Evolutionary conservation across 768 basidiomycete species (phyloP).

Genomic region (Nevesoporus exiguus): DNA sequence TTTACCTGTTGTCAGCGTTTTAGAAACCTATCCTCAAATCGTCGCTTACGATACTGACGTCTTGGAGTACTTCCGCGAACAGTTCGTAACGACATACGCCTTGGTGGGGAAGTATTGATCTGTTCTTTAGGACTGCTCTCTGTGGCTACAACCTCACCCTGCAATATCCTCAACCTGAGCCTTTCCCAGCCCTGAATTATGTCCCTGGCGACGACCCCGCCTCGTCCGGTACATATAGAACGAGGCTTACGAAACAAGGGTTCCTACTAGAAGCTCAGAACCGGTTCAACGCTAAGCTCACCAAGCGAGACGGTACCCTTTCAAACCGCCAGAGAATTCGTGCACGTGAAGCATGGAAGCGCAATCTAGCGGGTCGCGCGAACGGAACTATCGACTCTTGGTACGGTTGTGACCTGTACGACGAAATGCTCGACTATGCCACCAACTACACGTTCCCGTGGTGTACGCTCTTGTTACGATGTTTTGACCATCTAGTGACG

Average conservation of each 20-base stretch:
- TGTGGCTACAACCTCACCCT: conserved; percentile 67
- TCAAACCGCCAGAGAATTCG: conserved; percentile 26
- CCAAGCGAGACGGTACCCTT: conserved; percentile 20
- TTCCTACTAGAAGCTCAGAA: conserved; percentile 22
- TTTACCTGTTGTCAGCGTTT: conserved; percentile 54
- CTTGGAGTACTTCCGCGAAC: conserved; percentile 63
- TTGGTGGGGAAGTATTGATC: background rate
- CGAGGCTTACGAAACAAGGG: conserved; percentile 14
- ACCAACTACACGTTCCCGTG: conserved; percentile 68
- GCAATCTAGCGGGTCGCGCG: conserved; percentile 44
- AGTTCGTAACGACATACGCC: conserved; percentile 42
- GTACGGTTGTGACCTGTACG: conserved; percentile 64
- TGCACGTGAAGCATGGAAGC: conserved; percentile 36
- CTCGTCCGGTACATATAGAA: conserved; percentile 10
- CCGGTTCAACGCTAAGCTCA: conserved; percentile 21
- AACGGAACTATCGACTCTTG: conserved; percentile 58
- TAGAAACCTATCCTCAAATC: conserved; percentile 74
- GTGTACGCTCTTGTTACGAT: conserved; percentile 30
- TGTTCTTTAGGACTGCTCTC: conserved; percentile 44
- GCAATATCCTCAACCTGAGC: conserved; percentile 60
- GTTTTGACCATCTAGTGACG: conserved; percentile 5
- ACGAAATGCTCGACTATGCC: conserved; percentile 69
- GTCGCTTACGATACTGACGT: conserved; percentile 69
- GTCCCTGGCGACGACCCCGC: conserved; percentile 12
- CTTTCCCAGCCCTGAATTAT: conserved; percentile 39